These are phyloP conservation scores for Phascolomyces articulosus DNA, from an alignment of 371 early-diverging fungal genomes.

Conservation along the genomic window DNA sequence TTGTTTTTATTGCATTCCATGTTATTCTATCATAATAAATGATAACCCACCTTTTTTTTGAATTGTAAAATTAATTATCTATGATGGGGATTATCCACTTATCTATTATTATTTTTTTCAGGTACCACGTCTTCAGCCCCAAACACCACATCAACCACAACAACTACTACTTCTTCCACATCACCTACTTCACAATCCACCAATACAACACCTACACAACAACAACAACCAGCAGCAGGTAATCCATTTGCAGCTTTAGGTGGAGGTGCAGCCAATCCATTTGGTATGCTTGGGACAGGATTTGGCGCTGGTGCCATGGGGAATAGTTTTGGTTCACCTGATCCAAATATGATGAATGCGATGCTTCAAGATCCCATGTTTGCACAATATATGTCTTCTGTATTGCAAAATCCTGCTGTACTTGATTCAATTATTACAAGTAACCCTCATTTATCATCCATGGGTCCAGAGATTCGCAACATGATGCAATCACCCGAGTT, in stretches of 20 bases:
- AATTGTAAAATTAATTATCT: neutral
- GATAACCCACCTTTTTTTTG: neutral
- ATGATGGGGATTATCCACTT: too few species aligned
- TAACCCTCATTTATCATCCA: slow-evolving; percentile 80
- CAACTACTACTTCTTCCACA: slow-evolving; percentile 23
- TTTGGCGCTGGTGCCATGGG: slow-evolving; percentile 61
- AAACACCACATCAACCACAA: slow-evolving; percentile 23
- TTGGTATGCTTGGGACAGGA: slow-evolving; percentile 50
- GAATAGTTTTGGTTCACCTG: slow-evolving; percentile 65
- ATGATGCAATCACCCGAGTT: slow-evolving; percentile 83
- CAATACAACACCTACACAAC: slow-evolving; percentile 19
- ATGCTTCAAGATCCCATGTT: slow-evolving; percentile 87
- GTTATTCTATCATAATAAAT: neutral
- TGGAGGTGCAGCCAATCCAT: slow-evolving; percentile 51
- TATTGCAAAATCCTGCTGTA: slow-evolving; percentile 83
- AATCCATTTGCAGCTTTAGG: slow-evolving; percentile 35
- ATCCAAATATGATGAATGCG: slow-evolving; percentile 69
- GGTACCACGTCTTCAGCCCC: slow-evolving; percentile 20
- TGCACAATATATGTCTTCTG: slow-evolving; percentile 76
- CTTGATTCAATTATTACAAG: slow-evolving; percentile 80
- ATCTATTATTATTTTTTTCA: too few species aligned
- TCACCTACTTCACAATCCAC: slow-evolving; percentile 29
- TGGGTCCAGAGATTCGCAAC: slow-evolving; percentile 87
- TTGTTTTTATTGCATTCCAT: too few species aligned
- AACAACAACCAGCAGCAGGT: slow-evolving; percentile 25